Evolutionary conservation across 257 asterid species (phyloP).

Genomic region (Nyctanthes arbortristis): DNA sequence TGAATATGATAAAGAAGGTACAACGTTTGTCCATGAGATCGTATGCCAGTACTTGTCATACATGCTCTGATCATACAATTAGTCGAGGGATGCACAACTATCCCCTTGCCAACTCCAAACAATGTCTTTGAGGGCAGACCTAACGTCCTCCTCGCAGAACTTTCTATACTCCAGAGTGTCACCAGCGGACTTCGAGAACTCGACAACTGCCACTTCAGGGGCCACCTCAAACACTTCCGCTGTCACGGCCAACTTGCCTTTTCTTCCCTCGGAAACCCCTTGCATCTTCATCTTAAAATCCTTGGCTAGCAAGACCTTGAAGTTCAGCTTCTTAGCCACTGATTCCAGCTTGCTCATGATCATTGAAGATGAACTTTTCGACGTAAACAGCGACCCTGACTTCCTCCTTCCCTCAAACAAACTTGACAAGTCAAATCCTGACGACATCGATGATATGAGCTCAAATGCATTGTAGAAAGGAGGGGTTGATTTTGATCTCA

Average conservation of each 20-base stretch:
- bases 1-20: neutral
- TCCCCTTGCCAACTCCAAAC: conserved; percentile 99
- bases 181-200: conserved; percentile 69
- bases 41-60: neutral
- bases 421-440: conserved; percentile 72
- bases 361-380: conserved; percentile 50
- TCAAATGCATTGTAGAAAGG: conserved; percentile 79
- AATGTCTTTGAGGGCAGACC: conserved; percentile 84
- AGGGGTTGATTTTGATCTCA: conserved; percentile 52
- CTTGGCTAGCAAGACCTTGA: conserved; percentile 39
- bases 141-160: conserved; percentile 66
- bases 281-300: conserved; percentile 68
- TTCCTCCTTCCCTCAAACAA: conserved; percentile 48
- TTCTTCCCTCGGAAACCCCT: conserved; percentile 66
- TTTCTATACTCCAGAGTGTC: conserved; percentile 81
- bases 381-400: conserved; percentile 67
- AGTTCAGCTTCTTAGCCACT: conserved; percentile 59
- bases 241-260: conserved; percentile 59
- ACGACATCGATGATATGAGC: conserved; percentile 82
- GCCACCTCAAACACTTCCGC: conserved; percentile 85
- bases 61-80: conserved; percentile 12
- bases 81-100: conserved; percentile 28
- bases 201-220: conserved; percentile 81
- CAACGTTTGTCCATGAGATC: neutral
- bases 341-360: conserved; percentile 58